These are phyloP conservation scores for Agaricus bisporus DNA, from an alignment of 768 basidiomycete species.

Conservation along the genomic window DNA sequence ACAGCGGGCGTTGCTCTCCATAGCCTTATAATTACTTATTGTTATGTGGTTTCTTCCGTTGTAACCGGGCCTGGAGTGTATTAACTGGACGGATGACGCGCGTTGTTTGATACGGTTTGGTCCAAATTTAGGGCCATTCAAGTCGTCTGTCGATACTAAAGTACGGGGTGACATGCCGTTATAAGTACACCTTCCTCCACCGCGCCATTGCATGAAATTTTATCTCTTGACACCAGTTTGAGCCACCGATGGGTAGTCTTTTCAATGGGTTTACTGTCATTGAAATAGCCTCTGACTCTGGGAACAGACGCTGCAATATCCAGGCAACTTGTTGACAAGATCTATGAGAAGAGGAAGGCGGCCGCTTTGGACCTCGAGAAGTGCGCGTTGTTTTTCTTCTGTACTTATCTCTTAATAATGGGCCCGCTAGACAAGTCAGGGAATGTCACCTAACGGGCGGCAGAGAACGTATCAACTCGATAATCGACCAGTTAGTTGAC, in stretches of 20 bases:
- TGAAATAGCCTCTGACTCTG: neutral
- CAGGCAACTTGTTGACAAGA: slow-evolving; percentile 84
- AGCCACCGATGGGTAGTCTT: slow-evolving; percentile 2
- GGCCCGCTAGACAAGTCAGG: slow-evolving; percentile 60
- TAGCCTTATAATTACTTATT: neutral
- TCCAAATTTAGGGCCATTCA: neutral
- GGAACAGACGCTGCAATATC: slow-evolving; percentile 62
- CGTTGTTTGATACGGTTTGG: slow-evolving; percentile 8
- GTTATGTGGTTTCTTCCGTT: neutral
- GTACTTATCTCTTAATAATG: neutral
- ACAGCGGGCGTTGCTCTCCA: neutral
- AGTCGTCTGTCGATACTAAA: neutral
- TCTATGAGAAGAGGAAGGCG: slow-evolving; percentile 94
- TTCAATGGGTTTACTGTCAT: neutral
- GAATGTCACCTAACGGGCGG: slow-evolving; percentile 83
- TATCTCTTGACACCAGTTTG: neutral
- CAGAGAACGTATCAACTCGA: slow-evolving; percentile 72
- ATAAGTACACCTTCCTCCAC: neutral
- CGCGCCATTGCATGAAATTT: neutral
- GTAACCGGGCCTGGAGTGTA: neutral
- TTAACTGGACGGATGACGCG: slow-evolving; percentile 1
- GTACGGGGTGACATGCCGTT: neutral
- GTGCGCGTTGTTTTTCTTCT: slow-evolving; percentile 33
- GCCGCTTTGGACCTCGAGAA: slow-evolving; percentile 96
- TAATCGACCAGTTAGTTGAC: slow-evolving; percentile 91